A percentile compares a stretch with the other conserved stretches of the same genome.
phyloP scores from a whole-genome alignment of 768 basidiomycete genomes.

The Russula dissimulans region DNA sequence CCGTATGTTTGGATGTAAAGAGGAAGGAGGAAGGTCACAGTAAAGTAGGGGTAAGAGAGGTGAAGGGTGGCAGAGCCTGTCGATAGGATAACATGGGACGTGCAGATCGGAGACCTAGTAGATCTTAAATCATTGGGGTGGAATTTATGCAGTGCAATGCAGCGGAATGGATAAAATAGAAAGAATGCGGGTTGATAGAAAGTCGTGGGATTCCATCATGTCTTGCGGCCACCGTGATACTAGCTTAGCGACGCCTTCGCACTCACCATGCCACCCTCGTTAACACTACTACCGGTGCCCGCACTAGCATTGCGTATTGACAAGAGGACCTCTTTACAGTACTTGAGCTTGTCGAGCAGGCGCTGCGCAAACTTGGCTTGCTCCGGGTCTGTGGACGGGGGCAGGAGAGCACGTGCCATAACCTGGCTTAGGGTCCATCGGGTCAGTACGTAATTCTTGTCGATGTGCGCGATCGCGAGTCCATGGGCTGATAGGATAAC shows the following conservation, averaged over 20 bases:
- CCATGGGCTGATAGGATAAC: constrained; percentile 80
- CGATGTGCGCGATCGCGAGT: constrained; percentile 77
- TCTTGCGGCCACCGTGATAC: background rate
- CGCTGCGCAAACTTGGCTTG: constrained; percentile 52
- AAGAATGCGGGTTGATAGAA: background rate
- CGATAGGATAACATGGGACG: constrained; percentile 6
- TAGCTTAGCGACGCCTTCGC: constrained; percentile 8
- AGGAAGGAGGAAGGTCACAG: background rate
- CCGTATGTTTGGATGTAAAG: background rate
- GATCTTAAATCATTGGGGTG: constrained; percentile 13
- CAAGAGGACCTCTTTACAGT: constrained; percentile 74
- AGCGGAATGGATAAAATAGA: background rate
- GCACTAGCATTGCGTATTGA: constrained; percentile 58
- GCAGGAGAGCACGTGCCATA: constrained; percentile 45
- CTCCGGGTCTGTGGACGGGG: constrained; percentile 38
- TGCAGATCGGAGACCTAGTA: constrained; percentile 12
- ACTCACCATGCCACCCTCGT: background rate
- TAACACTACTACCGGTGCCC: constrained; percentile 1
- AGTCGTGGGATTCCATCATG: background rate
- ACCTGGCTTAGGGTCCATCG: constrained; percentile 65
- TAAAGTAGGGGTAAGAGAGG: background rate
- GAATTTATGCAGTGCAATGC: constrained; percentile 1
- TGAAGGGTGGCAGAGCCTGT: background rate
- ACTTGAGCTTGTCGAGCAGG: constrained; percentile 73
- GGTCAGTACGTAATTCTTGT: constrained; percentile 75